These are phyloP conservation scores for Bondarzewia mesenterica DNA, from an alignment of 1,284 basidiomycete genomes.

Conservation along the genomic window DNA sequence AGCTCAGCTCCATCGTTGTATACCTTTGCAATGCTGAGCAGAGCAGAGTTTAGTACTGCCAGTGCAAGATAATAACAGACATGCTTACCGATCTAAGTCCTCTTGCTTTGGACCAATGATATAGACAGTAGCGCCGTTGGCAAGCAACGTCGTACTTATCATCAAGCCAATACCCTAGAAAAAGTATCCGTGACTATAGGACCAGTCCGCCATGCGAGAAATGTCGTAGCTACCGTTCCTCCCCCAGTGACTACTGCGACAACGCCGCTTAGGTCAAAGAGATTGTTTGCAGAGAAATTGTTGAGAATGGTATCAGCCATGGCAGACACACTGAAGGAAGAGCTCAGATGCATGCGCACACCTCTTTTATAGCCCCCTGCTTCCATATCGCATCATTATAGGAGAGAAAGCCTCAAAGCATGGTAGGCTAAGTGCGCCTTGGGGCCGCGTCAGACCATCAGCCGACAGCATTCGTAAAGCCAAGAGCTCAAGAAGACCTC, in stretches of 20 bases:
- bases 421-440: too few relatives aligned
- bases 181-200: background rate
- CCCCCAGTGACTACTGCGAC: slow-evolving; percentile 43
- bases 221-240: slow-evolving; percentile 27
- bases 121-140: slow-evolving; percentile 43
- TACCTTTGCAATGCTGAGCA: slow-evolving; percentile 25
- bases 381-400: too few relatives aligned
- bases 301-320: slow-evolving; percentile 32
- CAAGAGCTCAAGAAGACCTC: too few relatives aligned
- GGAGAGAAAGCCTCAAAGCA: too few relatives aligned
- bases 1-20: slow-evolving; percentile 31
- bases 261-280: slow-evolving; percentile 37
- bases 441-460: too few relatives aligned
- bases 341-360: background rate
- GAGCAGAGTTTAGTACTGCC: too few relatives aligned
- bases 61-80: background rate
- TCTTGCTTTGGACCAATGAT: slow-evolving; percentile 37
- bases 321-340: background rate
- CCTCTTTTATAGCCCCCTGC: background rate
- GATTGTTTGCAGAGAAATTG: slow-evolving; percentile 27
- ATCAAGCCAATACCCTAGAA: slow-evolving; percentile 40
- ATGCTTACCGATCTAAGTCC: slow-evolving; percentile 31
- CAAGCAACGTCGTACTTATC: slow-evolving; percentile 36
- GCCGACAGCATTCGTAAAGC: too few relatives aligned
- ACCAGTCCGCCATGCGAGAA: too few relatives aligned